Evolutionary conservation across 106 monocot species (phyloP).

Genomic region (Dendrobium huoshanense): DNA sequence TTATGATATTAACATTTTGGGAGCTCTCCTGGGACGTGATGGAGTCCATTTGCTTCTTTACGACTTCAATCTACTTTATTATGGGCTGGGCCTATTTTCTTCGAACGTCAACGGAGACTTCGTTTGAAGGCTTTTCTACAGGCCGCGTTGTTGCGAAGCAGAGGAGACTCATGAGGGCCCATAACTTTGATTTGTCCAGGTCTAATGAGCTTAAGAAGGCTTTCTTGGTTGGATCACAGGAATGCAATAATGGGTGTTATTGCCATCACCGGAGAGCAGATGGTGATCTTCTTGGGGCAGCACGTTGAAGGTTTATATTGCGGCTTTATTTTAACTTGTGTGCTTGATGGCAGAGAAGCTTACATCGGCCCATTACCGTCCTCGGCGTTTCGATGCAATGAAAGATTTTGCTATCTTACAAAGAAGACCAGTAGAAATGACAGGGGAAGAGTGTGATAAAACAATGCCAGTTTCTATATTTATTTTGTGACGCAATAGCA

Average conservation of each 20-base stretch:
- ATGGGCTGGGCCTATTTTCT: slow-evolving; percentile 17
- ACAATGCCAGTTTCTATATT: too few relatives aligned
- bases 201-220: slow-evolving; percentile 10
- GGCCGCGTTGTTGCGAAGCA: slow-evolving; percentile 5
- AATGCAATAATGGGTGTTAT: not conserved
- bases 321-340: too few relatives aligned
- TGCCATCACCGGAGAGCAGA: not conserved
- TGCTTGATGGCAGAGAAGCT: too few relatives aligned
- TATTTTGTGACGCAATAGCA: too few relatives aligned
- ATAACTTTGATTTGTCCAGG: not conserved
- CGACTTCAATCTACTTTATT: slow-evolving; percentile 14
- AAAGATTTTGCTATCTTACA: too few relatives aligned
- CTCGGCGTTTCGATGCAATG: too few relatives aligned
- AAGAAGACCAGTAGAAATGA: too few relatives aligned
- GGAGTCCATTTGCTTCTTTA: slow-evolving; percentile 26
- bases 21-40: slow-evolving; percentile 32
- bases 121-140: slow-evolving; percentile 6
- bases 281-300: not conserved
- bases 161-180: slow-evolving; percentile 7
- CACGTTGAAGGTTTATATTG: too few relatives aligned
- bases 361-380: too few relatives aligned
- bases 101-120: slow-evolving; percentile 4
- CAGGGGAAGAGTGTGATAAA: too few relatives aligned
- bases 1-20: slow-evolving; percentile 32
- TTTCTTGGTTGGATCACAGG: not conserved